Conservation (phyloP, 345 rosid species). For the Orychophragmus violaceus region DNA sequence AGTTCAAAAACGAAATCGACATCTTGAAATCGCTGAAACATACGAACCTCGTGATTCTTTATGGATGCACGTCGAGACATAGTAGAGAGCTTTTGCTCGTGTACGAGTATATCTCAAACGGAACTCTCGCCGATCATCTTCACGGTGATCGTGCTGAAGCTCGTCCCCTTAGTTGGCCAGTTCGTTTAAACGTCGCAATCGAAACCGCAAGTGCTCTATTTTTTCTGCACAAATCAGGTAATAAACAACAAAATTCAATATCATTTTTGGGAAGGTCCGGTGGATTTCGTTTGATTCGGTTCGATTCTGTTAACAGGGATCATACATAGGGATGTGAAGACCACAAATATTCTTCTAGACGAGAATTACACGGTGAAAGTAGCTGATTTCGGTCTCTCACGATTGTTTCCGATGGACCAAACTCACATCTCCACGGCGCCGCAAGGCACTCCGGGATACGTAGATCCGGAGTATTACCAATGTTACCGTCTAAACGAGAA, state of each 20-base stretch:
- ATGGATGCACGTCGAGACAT: background rate
- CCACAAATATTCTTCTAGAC: background rate
- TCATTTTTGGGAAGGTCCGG: too few relatives aligned
- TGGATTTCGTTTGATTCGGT: too few relatives aligned
- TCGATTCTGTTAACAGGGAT: background rate
- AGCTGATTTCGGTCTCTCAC: background rate
- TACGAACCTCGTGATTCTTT: background rate
- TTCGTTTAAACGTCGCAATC: background rate
- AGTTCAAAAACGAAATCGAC: background rate
- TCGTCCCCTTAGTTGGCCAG: background rate
- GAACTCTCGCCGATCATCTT: background rate
- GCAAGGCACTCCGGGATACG: background rate
- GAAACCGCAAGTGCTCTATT: background rate
- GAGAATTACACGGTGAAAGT: background rate
- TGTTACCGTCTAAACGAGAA: background rate
- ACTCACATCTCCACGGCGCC: background rate
- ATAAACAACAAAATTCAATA: too few relatives aligned
- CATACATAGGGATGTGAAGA: background rate
- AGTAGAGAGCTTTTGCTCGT: background rate
- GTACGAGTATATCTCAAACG: background rate
- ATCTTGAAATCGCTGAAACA: background rate
- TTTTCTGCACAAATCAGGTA: background rate
- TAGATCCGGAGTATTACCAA: background rate
- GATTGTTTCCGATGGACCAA: background rate
- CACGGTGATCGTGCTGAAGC: background rate